Evolutionary conservation across 2,329 filamentous ascomycete species (phyloP).

Genomic region (Drechslera avenae): DNA sequence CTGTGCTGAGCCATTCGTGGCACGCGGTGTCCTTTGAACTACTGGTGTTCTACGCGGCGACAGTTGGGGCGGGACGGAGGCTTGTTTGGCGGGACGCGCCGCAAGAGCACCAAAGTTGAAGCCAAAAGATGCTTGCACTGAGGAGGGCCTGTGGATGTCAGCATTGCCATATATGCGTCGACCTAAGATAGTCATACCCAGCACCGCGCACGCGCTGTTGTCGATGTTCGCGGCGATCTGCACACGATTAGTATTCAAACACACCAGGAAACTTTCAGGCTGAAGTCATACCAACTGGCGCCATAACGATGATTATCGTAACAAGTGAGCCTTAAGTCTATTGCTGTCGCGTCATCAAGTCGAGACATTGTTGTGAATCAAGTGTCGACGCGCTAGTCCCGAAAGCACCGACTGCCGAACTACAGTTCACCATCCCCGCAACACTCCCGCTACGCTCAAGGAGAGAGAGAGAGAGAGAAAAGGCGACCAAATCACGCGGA

Average conservation of each 20-base stretch:
- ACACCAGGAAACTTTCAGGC: neutral
- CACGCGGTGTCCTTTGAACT: conserved; percentile 25
- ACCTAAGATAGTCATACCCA: conserved; percentile 52
- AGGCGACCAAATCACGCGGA: neutral
- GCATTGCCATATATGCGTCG: conserved; percentile 8
- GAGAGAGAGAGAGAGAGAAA: conserved; percentile 3
- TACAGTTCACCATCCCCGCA: conserved; percentile 19
- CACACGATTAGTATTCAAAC: conserved; percentile 9
- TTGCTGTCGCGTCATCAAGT: conserved; percentile 22
- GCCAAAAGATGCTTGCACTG: conserved; percentile 57
- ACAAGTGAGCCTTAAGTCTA: conserved; percentile 17
- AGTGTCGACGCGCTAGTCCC: conserved; percentile 18
- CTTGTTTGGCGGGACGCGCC: conserved; percentile 30
- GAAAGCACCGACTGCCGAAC: conserved; percentile 13
- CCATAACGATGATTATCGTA: conserved; percentile 35
- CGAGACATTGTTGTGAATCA: conserved; percentile 24
- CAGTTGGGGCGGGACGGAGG: conserved; percentile 31
- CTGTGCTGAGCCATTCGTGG: conserved; percentile 28
- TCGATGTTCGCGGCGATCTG: conserved; percentile 60
- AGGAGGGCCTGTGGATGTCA: conserved; percentile 51
- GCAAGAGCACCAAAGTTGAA: conserved; percentile 45
- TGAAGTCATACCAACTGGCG: conserved; percentile 36
- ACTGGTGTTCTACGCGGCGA: conserved; percentile 35
- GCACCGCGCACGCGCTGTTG: conserved; percentile 64
- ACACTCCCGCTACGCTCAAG: conserved; percentile 11